These are phyloP conservation scores for Metarhizium anisopliae DNA, from an alignment of 2,329 filamentous ascomycete species.

Conservation along the genomic window DNA sequence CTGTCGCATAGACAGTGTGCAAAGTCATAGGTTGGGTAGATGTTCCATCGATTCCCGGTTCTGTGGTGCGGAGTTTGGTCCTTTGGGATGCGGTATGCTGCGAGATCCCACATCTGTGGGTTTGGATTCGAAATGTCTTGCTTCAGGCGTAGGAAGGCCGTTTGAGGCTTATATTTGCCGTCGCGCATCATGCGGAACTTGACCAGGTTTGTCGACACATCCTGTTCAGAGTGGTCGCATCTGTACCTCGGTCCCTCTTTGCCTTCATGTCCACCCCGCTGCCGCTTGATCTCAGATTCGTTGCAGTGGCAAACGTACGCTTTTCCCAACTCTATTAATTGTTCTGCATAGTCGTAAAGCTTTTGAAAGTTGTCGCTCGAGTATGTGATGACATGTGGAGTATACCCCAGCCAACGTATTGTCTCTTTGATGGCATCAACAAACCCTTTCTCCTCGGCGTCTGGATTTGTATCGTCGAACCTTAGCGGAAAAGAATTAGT, in stretches of 20 bases:
- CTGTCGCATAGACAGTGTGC: slow-evolving; percentile 86
- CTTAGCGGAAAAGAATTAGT: too few relatives aligned
- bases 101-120: slow-evolving; percentile 79
- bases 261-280: slow-evolving; percentile 62
- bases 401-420: slow-evolving; percentile 57
- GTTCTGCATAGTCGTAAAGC: slow-evolving; percentile 76
- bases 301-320: slow-evolving; percentile 80
- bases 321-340: slow-evolving; percentile 59
- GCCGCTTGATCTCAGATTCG: slow-evolving; percentile 73
- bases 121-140: slow-evolving; percentile 76
- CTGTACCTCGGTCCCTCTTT: slow-evolving; percentile 59
- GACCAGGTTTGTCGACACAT: slow-evolving; percentile 63
- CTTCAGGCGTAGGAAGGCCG: slow-evolving; percentile 60
- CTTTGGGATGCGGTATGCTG: slow-evolving; percentile 77
- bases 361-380: slow-evolving; percentile 79
- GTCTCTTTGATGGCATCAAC: slow-evolving; percentile 82
- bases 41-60: slow-evolving; percentile 77
- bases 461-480: slow-evolving; percentile 45
- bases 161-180: slow-evolving; percentile 61
- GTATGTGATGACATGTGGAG: slow-evolving; percentile 53
- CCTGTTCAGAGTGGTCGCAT: slow-evolving; percentile 57
- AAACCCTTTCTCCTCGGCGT: slow-evolving; percentile 73
- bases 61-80: slow-evolving; percentile 34
- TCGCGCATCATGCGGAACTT: slow-evolving; percentile 89
- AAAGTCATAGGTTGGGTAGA: slow-evolving; percentile 93